Conservation (phyloP, 2,329 filamentous ascomycete genomes). For the Knoxdaviesia capensis region DNA sequence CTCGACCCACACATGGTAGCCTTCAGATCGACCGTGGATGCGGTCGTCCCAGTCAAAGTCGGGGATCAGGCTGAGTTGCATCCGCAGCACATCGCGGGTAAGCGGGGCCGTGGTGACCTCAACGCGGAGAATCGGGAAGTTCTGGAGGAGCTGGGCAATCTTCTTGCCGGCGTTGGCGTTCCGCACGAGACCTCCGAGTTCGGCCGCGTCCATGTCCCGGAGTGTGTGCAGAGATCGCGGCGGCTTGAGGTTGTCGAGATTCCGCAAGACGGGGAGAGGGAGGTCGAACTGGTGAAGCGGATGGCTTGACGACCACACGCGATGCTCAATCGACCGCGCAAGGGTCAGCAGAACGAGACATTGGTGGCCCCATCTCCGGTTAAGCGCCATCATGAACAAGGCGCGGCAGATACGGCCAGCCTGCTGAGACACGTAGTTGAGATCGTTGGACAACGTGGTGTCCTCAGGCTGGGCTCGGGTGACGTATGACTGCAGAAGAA, state of each 20-base stretch:
- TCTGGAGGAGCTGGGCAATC: constrained; percentile 62
- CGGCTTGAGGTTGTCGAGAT: constrained; percentile 59
- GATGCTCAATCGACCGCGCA: constrained; percentile 92
- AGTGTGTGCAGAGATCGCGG: constrained; percentile 59
- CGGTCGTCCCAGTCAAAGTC: constrained; percentile 92
- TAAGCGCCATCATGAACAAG: constrained; percentile 92
- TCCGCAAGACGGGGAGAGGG: constrained; percentile 60
- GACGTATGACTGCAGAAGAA: constrained; percentile 84
- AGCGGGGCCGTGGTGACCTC: constrained; percentile 90
- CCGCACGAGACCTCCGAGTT: constrained; percentile 80
- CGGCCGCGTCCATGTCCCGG: constrained; percentile 79
- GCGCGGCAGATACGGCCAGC: constrained; percentile 85
- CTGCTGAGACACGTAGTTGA: constrained; percentile 90
- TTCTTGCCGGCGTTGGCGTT: constrained; percentile 74
- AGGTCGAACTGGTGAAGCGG: constrained; percentile 91
- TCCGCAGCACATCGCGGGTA: constrained; percentile 85
- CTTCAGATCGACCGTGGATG: constrained; percentile 82
- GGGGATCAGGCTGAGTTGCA: constrained; percentile 67
- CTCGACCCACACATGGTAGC: constrained; percentile 98
- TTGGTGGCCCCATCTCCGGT: constrained; percentile 87
- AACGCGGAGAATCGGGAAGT: constrained; percentile 79
- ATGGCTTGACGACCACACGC: constrained; percentile 88
- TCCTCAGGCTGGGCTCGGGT: constrained; percentile 75
- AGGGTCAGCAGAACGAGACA: constrained; percentile 79
- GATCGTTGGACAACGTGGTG: constrained; percentile 81